phyloP scores from a whole-genome alignment of 768 basidiomycete genomes.

The Pleurotus sapidus region DNA sequence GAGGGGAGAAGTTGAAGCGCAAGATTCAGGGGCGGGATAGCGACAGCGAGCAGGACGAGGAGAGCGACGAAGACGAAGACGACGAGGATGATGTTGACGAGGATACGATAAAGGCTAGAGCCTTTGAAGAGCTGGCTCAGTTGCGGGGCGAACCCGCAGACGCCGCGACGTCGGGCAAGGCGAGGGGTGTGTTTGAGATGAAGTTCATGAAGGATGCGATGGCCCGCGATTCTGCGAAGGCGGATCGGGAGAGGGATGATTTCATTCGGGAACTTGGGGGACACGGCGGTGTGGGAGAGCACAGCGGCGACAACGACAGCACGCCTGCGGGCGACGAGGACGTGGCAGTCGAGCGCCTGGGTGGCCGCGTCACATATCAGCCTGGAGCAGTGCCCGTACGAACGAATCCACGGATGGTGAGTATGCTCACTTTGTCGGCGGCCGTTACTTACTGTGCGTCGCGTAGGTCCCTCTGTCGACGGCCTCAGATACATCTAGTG shows the following conservation, averaged over 20 bases:
- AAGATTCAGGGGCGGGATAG: conserved; percentile 69
- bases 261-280: conserved; percentile 68
- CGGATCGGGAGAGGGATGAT: conserved; percentile 65
- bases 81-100: conserved; percentile 38
- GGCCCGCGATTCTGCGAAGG: conserved; percentile 56
- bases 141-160: conserved; percentile 31
- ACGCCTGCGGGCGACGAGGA: conserved; percentile 20
- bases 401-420: conserved; percentile 14
- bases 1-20: conserved; percentile 74
- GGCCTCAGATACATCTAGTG: conserved; percentile 59
- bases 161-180: conserved; percentile 32
- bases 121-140: conserved; percentile 73
- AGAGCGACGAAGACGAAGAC: conserved; percentile 24
- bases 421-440: neutral
- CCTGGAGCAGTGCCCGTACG: conserved; percentile 38
- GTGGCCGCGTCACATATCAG: conserved; percentile 63
- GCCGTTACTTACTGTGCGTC: neutral
- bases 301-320: conserved; percentile 15
- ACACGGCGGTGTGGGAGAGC: conserved; percentile 22
- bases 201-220: conserved; percentile 98
- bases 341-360: conserved; percentile 51
- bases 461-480: neutral
- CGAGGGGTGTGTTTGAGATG: conserved; percentile 86
- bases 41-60: conserved; percentile 47
- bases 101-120: conserved; percentile 49